Conservation (phyloP, 2,329 filamentous ascomycete genomes). For the Pseudogymnoascus sp. region DNA sequence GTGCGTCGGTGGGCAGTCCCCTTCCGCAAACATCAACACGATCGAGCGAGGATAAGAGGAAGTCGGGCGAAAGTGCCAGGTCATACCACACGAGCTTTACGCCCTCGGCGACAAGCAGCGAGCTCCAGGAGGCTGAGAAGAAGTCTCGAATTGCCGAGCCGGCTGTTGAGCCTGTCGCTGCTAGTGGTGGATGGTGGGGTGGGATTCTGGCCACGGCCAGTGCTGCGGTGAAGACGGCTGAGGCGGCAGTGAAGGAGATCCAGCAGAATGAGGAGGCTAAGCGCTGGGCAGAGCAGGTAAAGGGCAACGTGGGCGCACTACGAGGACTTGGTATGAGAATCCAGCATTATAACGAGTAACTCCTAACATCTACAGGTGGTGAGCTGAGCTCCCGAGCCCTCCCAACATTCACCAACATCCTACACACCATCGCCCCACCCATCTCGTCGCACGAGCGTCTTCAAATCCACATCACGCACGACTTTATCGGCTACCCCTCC, state of each 20-base stretch:
- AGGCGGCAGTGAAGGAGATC: constrained; percentile 88
- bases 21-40: constrained; percentile 42
- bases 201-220: constrained; percentile 67
- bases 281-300: constrained; percentile 90
- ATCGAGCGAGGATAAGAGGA: constrained; percentile 66
- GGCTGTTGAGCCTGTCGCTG: constrained; percentile 20
- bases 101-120: constrained; percentile 46
- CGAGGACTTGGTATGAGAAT: constrained; percentile 57
- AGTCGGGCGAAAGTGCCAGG: constrained; percentile 69
- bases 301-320: constrained; percentile 75
- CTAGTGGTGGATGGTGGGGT: constrained; percentile 79
- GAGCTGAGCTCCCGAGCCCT: constrained; percentile 80
- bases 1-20: constrained; percentile 34
- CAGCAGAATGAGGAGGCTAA: constrained; percentile 95
- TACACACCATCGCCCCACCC: constrained; percentile 90
- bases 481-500: constrained; percentile 87
- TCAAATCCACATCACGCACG: constrained; percentile 95
- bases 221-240: constrained; percentile 84
- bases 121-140: constrained; percentile 50
- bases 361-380: constrained; percentile 51
- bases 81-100: constrained; percentile 67
- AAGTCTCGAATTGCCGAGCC: constrained; percentile 40
- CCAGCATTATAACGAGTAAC: not conserved
- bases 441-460: constrained; percentile 96
- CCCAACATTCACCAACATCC: constrained; percentile 88